Evolutionary conservation across 1,284 basidiomycete species (phyloP).

Genomic region (Malassezia arunalokei): DNA sequence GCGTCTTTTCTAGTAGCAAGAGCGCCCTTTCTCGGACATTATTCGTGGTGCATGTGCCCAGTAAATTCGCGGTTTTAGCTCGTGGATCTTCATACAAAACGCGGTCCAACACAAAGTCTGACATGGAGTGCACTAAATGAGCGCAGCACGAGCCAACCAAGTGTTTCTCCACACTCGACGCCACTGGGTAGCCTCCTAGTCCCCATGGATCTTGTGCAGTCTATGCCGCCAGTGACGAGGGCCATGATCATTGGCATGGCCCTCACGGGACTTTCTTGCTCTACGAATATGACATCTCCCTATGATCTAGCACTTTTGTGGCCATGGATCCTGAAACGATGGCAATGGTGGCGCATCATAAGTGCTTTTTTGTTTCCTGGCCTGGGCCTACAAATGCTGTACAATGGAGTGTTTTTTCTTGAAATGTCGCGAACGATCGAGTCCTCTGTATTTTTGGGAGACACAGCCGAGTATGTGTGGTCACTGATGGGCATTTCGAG

Average conservation of each 20-base stretch:
- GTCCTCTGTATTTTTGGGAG: slow-evolving; percentile 22
- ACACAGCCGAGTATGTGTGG: slow-evolving; percentile 36
- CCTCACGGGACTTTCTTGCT: slow-evolving; percentile 55
- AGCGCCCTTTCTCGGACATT: slow-evolving; percentile 19
- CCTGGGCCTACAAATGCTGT: slow-evolving; percentile 26
- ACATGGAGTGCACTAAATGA: background rate
- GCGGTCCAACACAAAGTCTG: slow-evolving; percentile 23
- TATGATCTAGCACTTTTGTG: slow-evolving; percentile 56
- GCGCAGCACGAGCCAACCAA: too few relatives aligned
- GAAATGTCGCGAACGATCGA: slow-evolving; percentile 32
- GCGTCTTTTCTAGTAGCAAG: slow-evolving; percentile 37
- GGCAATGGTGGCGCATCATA: slow-evolving; percentile 62
- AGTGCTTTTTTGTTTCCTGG: slow-evolving; percentile 65
- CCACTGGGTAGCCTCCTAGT: background rate
- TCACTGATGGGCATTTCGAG: slow-evolving; percentile 24
- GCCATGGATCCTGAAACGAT: slow-evolving; percentile 48
- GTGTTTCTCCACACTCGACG: background rate
- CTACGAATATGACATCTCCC: slow-evolving; percentile 54
- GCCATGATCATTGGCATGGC: slow-evolving; percentile 57
- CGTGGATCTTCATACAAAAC: slow-evolving; percentile 31
- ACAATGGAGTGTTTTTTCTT: slow-evolving; percentile 32
- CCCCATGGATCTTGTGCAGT: slow-evolving; percentile 37
- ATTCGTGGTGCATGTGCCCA: slow-evolving; percentile 15
- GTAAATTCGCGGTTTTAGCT: slow-evolving; percentile 19
- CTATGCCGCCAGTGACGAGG: slow-evolving; percentile 75